These are phyloP conservation scores for Pichia sp. DNA, from an alignment of 1,139 yeast species.

Conservation along the genomic window DNA sequence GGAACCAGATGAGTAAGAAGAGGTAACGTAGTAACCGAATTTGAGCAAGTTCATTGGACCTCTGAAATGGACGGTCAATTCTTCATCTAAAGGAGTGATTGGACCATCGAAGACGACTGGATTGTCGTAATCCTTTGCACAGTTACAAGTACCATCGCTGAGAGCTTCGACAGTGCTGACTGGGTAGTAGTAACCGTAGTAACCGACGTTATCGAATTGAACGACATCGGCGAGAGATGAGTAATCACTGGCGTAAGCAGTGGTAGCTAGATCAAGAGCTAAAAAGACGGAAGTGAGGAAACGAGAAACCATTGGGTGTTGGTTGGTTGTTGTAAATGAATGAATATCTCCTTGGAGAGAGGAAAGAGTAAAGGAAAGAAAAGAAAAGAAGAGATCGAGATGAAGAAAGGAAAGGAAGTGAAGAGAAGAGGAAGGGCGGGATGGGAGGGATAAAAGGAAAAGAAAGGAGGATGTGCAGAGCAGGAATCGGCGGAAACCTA, in stretches of 20 bases:
- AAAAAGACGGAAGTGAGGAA: no score
- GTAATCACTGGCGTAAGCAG: slow-evolving; percentile 8
- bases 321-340: no score
- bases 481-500: no score
- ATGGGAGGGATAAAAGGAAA: no score
- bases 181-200: slow-evolving; percentile 59
- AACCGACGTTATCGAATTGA: slow-evolving; percentile 63
- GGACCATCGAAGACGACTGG: slow-evolving; percentile 52
- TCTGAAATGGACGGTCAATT: slow-evolving; percentile 76
- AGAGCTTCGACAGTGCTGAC: slow-evolving; percentile 43
- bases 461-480: no score
- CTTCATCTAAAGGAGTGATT: slow-evolving; percentile 67
- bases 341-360: no score
- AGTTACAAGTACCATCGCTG: slow-evolving; percentile 54
- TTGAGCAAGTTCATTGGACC: slow-evolving; percentile 67
- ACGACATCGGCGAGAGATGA: slow-evolving; percentile 38
- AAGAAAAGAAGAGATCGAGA: no score
- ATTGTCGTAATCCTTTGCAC: slow-evolving; percentile 42
- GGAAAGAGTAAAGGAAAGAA: no score
- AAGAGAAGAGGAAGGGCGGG: no score
- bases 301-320: no score
- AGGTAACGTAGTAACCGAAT: slow-evolving; percentile 59
- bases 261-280: no score
- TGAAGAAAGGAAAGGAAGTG: no score
- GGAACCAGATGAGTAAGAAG: slow-evolving; percentile 33